Base-by-base conservation (phyloP, 257 asterid species). In the Scutellaria baicalensis region DNA sequence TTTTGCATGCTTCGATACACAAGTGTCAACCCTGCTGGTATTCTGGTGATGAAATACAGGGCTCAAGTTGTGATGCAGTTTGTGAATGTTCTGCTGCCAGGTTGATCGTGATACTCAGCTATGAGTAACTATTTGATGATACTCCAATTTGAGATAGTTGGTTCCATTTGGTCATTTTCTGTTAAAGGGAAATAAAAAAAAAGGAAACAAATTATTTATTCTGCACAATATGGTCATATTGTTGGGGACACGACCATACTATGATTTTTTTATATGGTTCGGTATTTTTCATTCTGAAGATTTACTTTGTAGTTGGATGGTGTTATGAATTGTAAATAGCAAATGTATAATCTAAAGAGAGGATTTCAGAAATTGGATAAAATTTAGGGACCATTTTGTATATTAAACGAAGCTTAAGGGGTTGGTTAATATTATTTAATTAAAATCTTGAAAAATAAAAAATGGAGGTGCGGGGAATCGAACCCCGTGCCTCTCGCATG, bases 401-500 rank as follows among this genome's bases (percentile, higher is more conserved):
- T 23, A 49, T 4, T n/a, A 12, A 14, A 14, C 20, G 14, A 12
- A 48, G n/a, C n/a, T n/a, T n/a, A n/a, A n/a, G n/a, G n/a, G n/a
- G n/a, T n/a, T 39, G 9, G 9, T 39, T 39, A 39, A n/a, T n/a
- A n/a, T n/a, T n/a, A n/a, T n/a, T n/a, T n/a, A 36, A 7, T 36
- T 36, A 47, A 47, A 47, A 47, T 47, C 12, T 1, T 3, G 1
- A 13, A 48, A 13, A 48, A n/a, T 3, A 14, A 20, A 9, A 18
- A 2, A 20, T 90, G 94, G 97, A 90, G 95, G 79, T 88, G 98
- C 95, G 95, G 95, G 97, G 95, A 85, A 93, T 88, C 95, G 91
- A 88, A 87, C 96, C 95, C 95, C 95, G 97, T 87, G 94, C 96
- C 98, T 88, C 98, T 93, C 96, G 96, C 97, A 93, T 90, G 98